phyloP scores from a whole-genome alignment of 257 asterid genomes.

The Solanum peruvianum region DNA sequence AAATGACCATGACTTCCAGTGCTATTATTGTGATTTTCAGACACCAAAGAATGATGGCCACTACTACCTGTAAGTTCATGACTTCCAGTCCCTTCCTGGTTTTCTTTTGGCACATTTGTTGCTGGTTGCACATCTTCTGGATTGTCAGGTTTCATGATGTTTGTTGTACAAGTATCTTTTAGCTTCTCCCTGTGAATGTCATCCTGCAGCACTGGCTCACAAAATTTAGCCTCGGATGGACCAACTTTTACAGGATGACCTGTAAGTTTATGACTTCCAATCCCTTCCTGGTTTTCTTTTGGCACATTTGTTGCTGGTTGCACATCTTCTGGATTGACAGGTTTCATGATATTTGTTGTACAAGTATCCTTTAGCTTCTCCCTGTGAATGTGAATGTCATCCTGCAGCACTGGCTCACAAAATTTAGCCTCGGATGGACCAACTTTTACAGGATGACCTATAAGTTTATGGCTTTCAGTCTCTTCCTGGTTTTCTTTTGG shows the following conservation, averaged over 20 bases:
- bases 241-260: too few species aligned
- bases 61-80: too few species aligned
- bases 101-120: not conserved
- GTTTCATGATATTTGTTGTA: not conserved
- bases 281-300: not conserved
- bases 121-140: not conserved
- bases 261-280: too few species aligned
- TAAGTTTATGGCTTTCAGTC: not conserved
- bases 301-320: not conserved
- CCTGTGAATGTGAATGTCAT: not conserved
- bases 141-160: not conserved
- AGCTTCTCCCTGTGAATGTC: too few species aligned
- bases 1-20: slow-evolving; percentile 6
- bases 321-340: not conserved
- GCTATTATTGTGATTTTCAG: not conserved
- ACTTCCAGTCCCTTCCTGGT: not conserved
- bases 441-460: not conserved
- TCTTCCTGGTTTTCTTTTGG: not conserved
- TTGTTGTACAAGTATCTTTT: not conserved
- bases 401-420: not conserved
- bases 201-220: too few species aligned
- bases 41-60: not conserved
- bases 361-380: not conserved
- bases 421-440: not conserved
- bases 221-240: too few species aligned